A percentile compares a stretch with the other conserved stretches of the same genome.
These are phyloP conservation scores for Lumnitzera littorea DNA, from an alignment of 345 rosid genomes.

Conservation along the genomic window DNA sequence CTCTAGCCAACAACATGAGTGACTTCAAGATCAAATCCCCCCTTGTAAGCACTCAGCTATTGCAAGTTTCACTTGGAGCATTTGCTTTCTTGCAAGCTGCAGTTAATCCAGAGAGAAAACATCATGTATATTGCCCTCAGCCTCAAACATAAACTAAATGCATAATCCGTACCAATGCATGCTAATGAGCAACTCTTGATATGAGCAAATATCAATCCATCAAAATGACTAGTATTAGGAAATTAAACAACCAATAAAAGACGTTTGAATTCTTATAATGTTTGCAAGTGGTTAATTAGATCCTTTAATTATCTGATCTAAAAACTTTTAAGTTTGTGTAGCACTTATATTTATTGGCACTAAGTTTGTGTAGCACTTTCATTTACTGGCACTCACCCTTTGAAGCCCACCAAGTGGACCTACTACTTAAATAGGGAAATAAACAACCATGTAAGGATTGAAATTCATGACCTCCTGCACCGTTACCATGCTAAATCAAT, in stretches of 20 bases:
- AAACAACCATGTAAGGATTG: too few species aligned
- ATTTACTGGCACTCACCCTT: too few species aligned
- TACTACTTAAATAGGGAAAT: too few species aligned
- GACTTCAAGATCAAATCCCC: conserved; percentile 21
- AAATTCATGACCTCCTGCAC: too few species aligned
- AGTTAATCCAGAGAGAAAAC: conserved; percentile 12
- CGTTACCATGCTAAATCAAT: background rate
- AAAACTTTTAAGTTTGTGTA: background rate
- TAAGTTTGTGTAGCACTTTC: background rate
- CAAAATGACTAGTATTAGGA: background rate
- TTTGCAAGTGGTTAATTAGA: background rate
- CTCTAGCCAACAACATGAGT: background rate
- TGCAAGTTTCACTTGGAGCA: conserved; percentile 52
- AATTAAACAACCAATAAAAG: too few species aligned
- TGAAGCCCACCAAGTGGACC: too few species aligned
- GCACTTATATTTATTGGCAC: too few species aligned
- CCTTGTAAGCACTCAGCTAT: conserved; percentile 55
- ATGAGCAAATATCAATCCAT: background rate
- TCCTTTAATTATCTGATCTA: background rate
- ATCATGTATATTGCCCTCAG: background rate
- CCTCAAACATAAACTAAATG: background rate
- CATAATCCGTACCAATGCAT: background rate
- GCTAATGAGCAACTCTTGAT: background rate
- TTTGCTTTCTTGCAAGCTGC: conserved; percentile 68
- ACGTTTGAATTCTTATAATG: background rate